Conservation (phyloP, 768 basidiomycete genomes). For the Mycena belliarum region DNA sequence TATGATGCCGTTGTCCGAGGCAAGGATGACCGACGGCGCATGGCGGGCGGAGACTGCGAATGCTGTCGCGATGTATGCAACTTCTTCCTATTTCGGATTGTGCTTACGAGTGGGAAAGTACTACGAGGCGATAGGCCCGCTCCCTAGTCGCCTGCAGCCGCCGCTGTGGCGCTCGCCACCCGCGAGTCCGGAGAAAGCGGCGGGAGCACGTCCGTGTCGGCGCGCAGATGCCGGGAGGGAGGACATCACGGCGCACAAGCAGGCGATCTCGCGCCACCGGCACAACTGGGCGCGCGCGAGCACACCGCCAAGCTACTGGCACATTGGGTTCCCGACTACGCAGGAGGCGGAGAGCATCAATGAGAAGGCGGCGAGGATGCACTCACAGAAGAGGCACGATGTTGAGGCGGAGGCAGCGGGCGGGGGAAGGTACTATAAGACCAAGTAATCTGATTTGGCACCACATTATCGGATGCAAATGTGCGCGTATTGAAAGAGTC, state of each 20-base stretch:
- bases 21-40: conserved; percentile 58
- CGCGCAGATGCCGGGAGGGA: conserved; percentile 24
- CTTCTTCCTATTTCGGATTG: too few relatives aligned
- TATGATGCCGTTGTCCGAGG: conserved; percentile 78
- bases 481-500: too few relatives aligned
- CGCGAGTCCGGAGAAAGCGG: conserved; percentile 27
- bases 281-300: conserved; percentile 67
- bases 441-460: not conserved
- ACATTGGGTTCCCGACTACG: conserved; percentile 86
- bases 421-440: conserved; percentile 42
- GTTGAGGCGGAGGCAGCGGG: conserved; percentile 62
- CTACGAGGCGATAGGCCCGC: conserved; percentile 72
- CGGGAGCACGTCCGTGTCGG: conserved; percentile 26
- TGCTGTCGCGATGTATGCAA: conserved; percentile 68
- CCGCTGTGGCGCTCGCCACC: conserved; percentile 77
- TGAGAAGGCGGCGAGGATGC: conserved; percentile 69
- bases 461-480: too few relatives aligned
- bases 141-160: conserved; percentile 62
- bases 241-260: conserved; percentile 56
- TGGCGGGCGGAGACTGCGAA: conserved; percentile 81
- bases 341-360: conserved; percentile 83
- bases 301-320: conserved; percentile 89
- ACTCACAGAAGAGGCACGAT: conserved; percentile 57
- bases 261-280: conserved; percentile 71
- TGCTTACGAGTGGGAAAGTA: conserved; percentile 48